A percentile compares a stretch with the other conserved stretches of the same genome.
Conservation (phyloP, 23 red algal species). For the Gracilaria caudata region DNA sequence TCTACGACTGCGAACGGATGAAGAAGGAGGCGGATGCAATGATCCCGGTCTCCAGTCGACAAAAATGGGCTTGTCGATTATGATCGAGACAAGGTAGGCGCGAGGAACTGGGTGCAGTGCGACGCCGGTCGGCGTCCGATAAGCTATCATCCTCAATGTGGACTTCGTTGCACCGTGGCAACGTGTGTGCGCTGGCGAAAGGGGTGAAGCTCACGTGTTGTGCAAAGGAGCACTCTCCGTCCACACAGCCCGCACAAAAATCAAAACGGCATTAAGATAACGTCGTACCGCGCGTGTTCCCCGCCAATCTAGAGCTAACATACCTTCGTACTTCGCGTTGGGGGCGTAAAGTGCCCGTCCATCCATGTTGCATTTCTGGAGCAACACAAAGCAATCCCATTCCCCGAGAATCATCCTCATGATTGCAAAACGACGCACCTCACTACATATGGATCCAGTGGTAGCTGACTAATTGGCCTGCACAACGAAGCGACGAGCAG, state of each 20-base stretch:
- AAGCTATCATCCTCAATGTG: neutral
- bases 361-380: too few relatives aligned
- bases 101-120: neutral
- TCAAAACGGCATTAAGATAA: conserved; percentile 37
- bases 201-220: neutral
- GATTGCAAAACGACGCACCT: too few relatives aligned
- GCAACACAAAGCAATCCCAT: too few relatives aligned
- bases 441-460: too few relatives aligned
- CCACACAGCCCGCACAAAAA: neutral
- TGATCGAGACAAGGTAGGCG: neutral
- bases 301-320: too few relatives aligned
- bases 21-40: neutral
- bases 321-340: too few relatives aligned
- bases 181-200: neutral
- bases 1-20: neutral
- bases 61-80: neutral
- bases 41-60: neutral
- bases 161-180: neutral
- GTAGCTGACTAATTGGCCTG: too few relatives aligned
- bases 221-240: neutral
- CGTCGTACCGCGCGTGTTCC: too few relatives aligned
- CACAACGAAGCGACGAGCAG: too few relatives aligned
- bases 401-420: too few relatives aligned
- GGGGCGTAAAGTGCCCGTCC: too few relatives aligned
- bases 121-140: conserved; percentile 35